Evolutionary conservation across 1,139 yeast genomes (phyloP).

Genomic region (Waltiozyma sp.): DNA sequence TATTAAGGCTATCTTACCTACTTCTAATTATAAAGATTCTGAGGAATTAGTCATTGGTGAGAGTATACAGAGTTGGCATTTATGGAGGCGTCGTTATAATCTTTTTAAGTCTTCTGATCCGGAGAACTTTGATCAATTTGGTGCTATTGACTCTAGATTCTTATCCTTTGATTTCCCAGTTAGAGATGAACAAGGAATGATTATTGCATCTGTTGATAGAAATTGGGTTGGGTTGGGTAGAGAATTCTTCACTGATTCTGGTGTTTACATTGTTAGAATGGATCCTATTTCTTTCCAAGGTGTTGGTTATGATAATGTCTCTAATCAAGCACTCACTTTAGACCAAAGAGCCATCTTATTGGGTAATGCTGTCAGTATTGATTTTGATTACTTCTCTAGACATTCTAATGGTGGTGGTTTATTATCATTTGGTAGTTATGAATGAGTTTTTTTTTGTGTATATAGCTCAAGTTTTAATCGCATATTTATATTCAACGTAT

Average conservation of each 20-base stretch:
- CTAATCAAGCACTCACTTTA: constrained; percentile 33
- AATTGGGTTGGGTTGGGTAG: constrained; percentile 94
- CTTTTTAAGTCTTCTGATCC: constrained; percentile 37
- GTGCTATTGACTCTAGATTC: constrained; percentile 78
- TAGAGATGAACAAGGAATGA: constrained; percentile 38
- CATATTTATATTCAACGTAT: no score
- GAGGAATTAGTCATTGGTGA: constrained; percentile 56
- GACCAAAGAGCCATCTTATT: constrained; percentile 81
- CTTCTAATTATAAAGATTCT: constrained; percentile 21
- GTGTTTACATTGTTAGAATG: constrained; percentile 79
- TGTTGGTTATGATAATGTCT: constrained; percentile 12
- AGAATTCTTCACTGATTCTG: constrained; percentile 89
- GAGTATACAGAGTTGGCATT: constrained; percentile 85
- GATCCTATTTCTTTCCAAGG: constrained; percentile 27
- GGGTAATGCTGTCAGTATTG: constrained; percentile 84
- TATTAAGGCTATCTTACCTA: constrained; percentile 62
- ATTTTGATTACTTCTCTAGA: constrained; percentile 76
- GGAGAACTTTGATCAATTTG: constrained; percentile 41
- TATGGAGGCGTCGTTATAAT: constrained; percentile 83
- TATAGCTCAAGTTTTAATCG: no score
- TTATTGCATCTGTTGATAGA: constrained; percentile 72
- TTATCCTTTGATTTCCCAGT: constrained; percentile 82
- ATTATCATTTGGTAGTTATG: constrained; percentile 6
- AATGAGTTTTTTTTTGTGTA: background rate
- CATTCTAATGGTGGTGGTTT: constrained; percentile 10